phyloP scores from a whole-genome alignment of 2,329 filamentous ascomycete species.

The Fusarium torreyae region DNA sequence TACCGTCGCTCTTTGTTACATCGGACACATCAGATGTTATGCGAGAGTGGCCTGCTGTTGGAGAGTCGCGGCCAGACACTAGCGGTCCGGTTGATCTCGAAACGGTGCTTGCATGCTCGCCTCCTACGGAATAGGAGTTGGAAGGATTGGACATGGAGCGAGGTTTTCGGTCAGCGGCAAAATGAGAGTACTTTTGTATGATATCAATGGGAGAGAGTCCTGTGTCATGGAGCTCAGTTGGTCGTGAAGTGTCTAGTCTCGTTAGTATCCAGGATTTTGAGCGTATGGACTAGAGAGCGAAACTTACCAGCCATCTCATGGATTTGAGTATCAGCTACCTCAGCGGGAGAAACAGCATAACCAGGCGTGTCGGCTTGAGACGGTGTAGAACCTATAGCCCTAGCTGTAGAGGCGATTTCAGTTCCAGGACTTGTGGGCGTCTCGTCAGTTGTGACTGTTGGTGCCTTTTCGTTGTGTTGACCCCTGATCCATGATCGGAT shows the following conservation, averaged over 20 bases:
- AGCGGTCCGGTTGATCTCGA: constrained; percentile 49
- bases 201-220: constrained; percentile 58
- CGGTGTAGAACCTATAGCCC: constrained; percentile 21
- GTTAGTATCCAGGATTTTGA: neutral
- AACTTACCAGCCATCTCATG: constrained; percentile 64
- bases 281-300: neutral
- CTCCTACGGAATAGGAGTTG: constrained; percentile 44
- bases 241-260: constrained; percentile 60
- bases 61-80: constrained; percentile 20
- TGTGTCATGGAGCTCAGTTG: constrained; percentile 63
- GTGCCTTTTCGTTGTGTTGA: constrained; percentile 60
- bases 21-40: constrained; percentile 46
- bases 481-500: constrained; percentile 69
- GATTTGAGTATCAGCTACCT: constrained; percentile 62
- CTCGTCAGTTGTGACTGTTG: constrained; percentile 63
- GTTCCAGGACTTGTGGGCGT: constrained; percentile 57
- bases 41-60: constrained; percentile 30
- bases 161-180: constrained; percentile 33
- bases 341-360: constrained; percentile 44
- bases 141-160: constrained; percentile 44
- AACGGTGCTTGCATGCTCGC: constrained; percentile 49
- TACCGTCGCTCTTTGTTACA: constrained; percentile 22
- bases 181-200: constrained; percentile 54
- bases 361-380: constrained; percentile 36
- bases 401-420: constrained; percentile 53